Evolutionary conservation across 768 basidiomycete genomes (phyloP).

Genomic region (Leccinellum albellum): DNA sequence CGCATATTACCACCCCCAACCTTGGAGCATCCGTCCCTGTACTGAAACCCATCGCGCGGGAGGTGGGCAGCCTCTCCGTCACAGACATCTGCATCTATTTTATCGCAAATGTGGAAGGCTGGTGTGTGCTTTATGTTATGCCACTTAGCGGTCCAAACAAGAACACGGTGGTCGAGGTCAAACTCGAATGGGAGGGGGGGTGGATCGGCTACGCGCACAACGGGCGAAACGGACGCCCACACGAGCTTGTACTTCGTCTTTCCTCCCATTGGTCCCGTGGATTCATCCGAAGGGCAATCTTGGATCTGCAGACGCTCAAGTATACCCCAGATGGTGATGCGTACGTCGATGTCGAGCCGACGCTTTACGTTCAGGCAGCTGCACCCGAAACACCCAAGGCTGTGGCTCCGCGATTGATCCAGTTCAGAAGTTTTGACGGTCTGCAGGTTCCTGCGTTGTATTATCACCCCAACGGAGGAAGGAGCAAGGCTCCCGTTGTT

Average conservation of each 20-base stretch:
- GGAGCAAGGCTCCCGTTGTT: conserved; percentile 30
- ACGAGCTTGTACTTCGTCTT: conserved; percentile 32
- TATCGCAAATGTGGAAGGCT: conserved; percentile 39
- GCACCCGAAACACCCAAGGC: conserved; percentile 26
- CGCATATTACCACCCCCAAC: conserved; percentile 38
- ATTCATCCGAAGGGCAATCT: conserved; percentile 22
- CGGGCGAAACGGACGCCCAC: conserved; percentile 30
- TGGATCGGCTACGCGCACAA: conserved; percentile 31
- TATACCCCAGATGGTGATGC: conserved; percentile 20
- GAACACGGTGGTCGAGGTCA: conserved; percentile 31
- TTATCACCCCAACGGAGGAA: conserved; percentile 34
- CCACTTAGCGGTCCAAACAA: conserved; percentile 29
- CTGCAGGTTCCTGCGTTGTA: conserved; percentile 40
- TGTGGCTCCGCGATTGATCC: conserved; percentile 32
- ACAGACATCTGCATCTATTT: conserved; percentile 31
- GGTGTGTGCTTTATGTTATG: conserved; percentile 28
- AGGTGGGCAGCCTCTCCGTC: conserved; percentile 24
- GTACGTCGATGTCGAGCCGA: conserved; percentile 28
- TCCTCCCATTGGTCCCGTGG: conserved; percentile 30
- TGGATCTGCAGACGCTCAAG: conserved; percentile 29
- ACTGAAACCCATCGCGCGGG: conserved; percentile 36
- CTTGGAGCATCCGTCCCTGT: conserved; percentile 25
- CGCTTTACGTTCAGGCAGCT: conserved; percentile 33
- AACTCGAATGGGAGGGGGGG: conserved; percentile 31
- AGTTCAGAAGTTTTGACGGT: conserved; percentile 40